These are phyloP conservation scores for Trichophyton benhamiae DNA, from an alignment of 2,329 filamentous ascomycete species.

Conservation along the genomic window DNA sequence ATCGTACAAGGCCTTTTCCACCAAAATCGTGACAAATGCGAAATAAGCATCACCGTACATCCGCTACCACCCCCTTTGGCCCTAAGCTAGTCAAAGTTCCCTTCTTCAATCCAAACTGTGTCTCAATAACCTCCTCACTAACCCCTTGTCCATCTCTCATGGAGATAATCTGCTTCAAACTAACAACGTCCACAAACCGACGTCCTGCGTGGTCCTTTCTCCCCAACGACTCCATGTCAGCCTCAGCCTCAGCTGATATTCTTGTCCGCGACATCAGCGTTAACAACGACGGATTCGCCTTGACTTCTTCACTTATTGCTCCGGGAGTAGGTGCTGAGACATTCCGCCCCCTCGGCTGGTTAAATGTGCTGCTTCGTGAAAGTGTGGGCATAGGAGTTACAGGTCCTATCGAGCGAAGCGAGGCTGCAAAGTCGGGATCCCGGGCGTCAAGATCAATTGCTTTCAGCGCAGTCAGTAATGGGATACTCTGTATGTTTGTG, in stretches of 20 bases:
- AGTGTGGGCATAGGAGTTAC: constrained; percentile 47
- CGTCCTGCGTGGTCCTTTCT: constrained; percentile 29
- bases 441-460: constrained; percentile 49
- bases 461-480: neutral
- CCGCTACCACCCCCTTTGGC: constrained; percentile 22
- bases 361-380: constrained; percentile 43
- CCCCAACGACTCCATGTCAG: constrained; percentile 41
- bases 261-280: constrained; percentile 41
- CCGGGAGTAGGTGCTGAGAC: constrained; percentile 13
- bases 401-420: constrained; percentile 55
- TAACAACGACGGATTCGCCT: constrained; percentile 43
- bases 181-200: constrained; percentile 38
- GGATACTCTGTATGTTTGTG: neutral
- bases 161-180: constrained; percentile 38
- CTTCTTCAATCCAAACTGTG: constrained; percentile 31
- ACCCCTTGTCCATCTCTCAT: constrained; percentile 36
- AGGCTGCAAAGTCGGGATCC: constrained; percentile 61
- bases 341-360: constrained; percentile 18
- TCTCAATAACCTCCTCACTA: constrained; percentile 31
- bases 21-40: neutral
- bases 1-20: neutral
- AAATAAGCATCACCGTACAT: neutral
- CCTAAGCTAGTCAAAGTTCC: constrained; percentile 34
- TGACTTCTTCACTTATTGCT: constrained; percentile 16
- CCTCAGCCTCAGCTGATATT: constrained; percentile 42